Base-by-base conservation (phyloP, 2,329 filamentous ascomycete genomes). In the Zymoseptoria pseudotritici region DNA sequence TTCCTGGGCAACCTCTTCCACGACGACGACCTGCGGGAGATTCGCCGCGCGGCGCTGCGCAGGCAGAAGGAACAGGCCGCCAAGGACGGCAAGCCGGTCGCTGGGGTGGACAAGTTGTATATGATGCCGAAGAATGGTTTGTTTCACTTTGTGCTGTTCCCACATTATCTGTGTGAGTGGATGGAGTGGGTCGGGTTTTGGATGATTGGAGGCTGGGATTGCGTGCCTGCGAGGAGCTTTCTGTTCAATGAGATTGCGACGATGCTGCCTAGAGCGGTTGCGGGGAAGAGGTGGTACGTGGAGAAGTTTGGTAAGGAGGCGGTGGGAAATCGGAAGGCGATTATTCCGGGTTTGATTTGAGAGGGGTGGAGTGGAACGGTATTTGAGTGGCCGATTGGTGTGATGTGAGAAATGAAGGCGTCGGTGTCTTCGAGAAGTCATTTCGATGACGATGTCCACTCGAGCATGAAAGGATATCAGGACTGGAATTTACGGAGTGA, bases 131-230 rank as follows among this genome's bases (percentile, higher is more conserved):
- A 90, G 70, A 87, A 87, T 55, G 91, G 92, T 0, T 76, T 96
- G 55, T 99, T 97, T 76, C 80, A 82, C 65, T 87, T 86, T 69
- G 83, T 96, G 71, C 81, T 97, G 61, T 96, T 88, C 74, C 91
- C 94, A 66, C 94, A 99, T 74, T 99, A 97, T 74, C 80, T 96
- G n/a, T 89, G 87, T 71, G 94, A 99, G 77, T 99, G 94, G 94
- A 73, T 96, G 57, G 94, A 99, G 80, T 99, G 94, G 94, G 74
- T 83, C 3, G 94, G 94, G 0, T 99, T 91, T 74, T 91, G 87
- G 79, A 83, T 96, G 73, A 83, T 89, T 66, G 83, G 86, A 1
- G 81, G 82, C 0, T 83, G 79, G 76, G 75, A 77, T 4, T 90
- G 87, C 70, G 77, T 84, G 54, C 93, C 94, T 0, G 93, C 91